Conservation (phyloP, 176 grass and related monocot genomes). For the Cenchrus fungigraminus region DNA sequence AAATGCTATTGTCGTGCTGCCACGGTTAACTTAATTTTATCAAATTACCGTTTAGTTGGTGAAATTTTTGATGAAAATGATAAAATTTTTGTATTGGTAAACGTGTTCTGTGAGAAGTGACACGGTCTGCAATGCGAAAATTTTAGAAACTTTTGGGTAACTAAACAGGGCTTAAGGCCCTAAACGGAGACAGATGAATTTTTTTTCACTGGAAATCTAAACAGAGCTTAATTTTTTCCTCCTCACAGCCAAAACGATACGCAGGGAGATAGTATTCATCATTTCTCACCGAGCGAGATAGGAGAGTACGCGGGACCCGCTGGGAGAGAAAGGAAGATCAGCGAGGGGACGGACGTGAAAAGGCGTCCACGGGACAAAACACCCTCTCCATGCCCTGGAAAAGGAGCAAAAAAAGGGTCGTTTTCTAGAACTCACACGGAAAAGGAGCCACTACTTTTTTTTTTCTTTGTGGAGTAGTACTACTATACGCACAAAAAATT, state of each 20-base stretch:
- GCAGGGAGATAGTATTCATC: background rate
- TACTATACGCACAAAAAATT: background rate
- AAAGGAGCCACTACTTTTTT: background rate
- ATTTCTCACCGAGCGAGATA: background rate
- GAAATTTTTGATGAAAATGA: background rate
- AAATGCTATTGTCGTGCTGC: background rate
- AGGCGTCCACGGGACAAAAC: background rate
- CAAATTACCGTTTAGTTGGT: too few species aligned
- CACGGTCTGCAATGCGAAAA: too few species aligned
- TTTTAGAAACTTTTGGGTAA: too few species aligned
- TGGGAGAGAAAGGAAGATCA: background rate
- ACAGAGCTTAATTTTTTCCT: background rate
- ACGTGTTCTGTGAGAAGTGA: too few species aligned
- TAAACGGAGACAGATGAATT: too few species aligned
- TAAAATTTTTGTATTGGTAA: too few species aligned
- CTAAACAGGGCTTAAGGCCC: too few species aligned
- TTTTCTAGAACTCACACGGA: background rate
- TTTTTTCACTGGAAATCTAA: too few species aligned
- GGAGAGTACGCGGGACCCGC: background rate
- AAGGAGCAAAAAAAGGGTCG: background rate
- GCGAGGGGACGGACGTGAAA: background rate
- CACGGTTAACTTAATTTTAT: background rate
- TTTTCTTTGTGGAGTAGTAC: background rate
- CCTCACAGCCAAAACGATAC: background rate
- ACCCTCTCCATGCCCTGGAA: background rate